A percentile compares a stretch with the other conserved stretches of the same genome.
Conservation (phyloP, 176 grass and related monocot species). For the Olyra latifolia region DNA sequence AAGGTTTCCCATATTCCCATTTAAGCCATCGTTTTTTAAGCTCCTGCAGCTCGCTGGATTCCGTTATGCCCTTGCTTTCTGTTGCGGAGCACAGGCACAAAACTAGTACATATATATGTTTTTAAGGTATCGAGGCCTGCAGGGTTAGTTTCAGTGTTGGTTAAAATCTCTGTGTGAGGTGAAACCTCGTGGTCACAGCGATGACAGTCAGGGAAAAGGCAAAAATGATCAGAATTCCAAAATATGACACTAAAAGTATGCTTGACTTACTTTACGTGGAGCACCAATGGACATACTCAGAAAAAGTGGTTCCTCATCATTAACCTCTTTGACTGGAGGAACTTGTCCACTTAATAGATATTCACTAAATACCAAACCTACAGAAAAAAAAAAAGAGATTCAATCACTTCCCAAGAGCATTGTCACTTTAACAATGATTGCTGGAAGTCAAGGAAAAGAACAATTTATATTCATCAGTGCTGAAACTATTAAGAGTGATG, state of each 20-base stretch:
- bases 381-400: neutral
- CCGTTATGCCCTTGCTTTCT: too few relatives aligned
- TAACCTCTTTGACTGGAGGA: slow-evolving; percentile 89
- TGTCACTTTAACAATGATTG: slow-evolving; percentile 5
- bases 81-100: too few relatives aligned
- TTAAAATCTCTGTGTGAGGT: neutral
- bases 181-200: too few relatives aligned
- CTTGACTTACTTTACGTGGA: slow-evolving; percentile 54
- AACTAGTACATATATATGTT: too few relatives aligned
- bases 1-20: too few relatives aligned
- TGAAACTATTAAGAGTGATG: neutral
- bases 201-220: neutral
- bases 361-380: slow-evolving; percentile 94
- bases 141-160: neutral
- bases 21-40: too few relatives aligned
- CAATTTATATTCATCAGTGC: neutral
- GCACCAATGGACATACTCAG: slow-evolving; percentile 45
- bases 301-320: slow-evolving; percentile 84
- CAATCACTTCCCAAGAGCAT: neutral
- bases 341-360: slow-evolving; percentile 92
- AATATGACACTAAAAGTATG: neutral
- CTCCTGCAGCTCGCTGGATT: too few relatives aligned
- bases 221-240: neutral
- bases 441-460: neutral
- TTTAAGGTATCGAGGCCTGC: neutral